Evolutionary conservation across 306 rosid genomes (phyloP).

Genomic region (Dryas octopetala): DNA sequence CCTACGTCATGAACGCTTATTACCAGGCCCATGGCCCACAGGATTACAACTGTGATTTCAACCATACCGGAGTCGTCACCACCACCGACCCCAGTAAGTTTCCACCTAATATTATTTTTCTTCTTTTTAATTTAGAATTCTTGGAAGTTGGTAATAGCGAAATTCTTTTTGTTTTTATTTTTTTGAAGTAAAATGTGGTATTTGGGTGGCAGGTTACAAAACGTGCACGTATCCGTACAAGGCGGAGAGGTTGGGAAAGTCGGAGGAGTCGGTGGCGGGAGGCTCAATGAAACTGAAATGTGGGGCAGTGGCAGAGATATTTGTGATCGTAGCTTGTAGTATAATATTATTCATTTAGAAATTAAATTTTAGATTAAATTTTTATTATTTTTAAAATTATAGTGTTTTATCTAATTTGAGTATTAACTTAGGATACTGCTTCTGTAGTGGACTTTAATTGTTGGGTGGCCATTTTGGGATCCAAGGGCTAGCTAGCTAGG

Average conservation of each 20-base stretch:
- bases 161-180: fast-evolving
- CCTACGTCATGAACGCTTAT: conserved; percentile 58
- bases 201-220: conserved; percentile 47
- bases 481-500: not conserved
- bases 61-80: conserved; percentile 55
- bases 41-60: conserved; percentile 55
- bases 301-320: not conserved
- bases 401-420: not conserved
- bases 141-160: too few relatives aligned
- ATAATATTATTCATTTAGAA: not conserved
- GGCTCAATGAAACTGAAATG: conserved; percentile 23
- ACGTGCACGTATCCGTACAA: conserved; percentile 49
- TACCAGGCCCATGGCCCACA: conserved; percentile 54
- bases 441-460: not conserved
- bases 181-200: not conserved
- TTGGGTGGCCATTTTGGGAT: not conserved
- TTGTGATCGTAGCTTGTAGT: not conserved
- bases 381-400: not conserved
- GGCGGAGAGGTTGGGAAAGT: conserved; percentile 21
- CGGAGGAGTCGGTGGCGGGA: conserved; percentile 33
- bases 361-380: not conserved
- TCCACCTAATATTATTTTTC: not conserved
- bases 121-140: not conserved
- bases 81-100: conserved; percentile 62
- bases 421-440: not conserved